Evolutionary conservation across 2,329 filamentous ascomycete genomes (phyloP), one percentile per base, ranked within the genome.

Genomic region (Trichoderma simmonsii): DNA sequence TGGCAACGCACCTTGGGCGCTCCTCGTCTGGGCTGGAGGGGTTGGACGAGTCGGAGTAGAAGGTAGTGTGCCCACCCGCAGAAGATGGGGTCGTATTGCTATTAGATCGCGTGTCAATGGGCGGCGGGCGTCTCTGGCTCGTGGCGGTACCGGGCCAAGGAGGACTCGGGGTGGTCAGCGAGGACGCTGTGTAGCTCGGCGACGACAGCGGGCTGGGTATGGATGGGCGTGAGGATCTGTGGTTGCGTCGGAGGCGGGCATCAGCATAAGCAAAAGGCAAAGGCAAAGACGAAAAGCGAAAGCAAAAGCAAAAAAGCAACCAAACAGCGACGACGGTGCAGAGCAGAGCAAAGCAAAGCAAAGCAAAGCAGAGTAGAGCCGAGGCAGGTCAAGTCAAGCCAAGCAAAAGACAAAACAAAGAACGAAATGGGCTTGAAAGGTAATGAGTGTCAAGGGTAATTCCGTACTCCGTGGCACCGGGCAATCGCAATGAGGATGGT

Each of bases 121-220:
- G 66, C 21, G 60, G 60, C 28, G 79, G 80, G 70, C 78, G 80
- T 73, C 75, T 74, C 36, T 65, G 64, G 15, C 43, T 63, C 21
- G 62, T 56, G 48, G 62, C 43, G 63, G 62, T 43, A 71, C 36
- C 57, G 14, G 57, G 59, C 71, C 57, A 73, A 68, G 61, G 74
- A 74, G 74, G 75, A 77, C 43, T 74, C 60, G 83, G 82, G 74
- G 82, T 85, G 66, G 83, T 79, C 75, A 82, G 79, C 67, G 84
- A 81, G 73, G 82, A 81, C 63, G 83, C 79, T 70, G 82, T 80
- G 71, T 75, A 80, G 76, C 80, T 84, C 72, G 82, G 83, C 71
- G 83, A 82, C 72, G 77, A 87, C 62, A 88, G 80, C 74, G 86
- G 86, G 76, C 86, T 88, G 59, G 86, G 85, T 73, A 83, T 81